A percentile compares a stretch with the other conserved stretches of the same genome.
phyloP scores from a whole-genome alignment of 1,284 basidiomycete species.

The Inonotus obliquus region DNA sequence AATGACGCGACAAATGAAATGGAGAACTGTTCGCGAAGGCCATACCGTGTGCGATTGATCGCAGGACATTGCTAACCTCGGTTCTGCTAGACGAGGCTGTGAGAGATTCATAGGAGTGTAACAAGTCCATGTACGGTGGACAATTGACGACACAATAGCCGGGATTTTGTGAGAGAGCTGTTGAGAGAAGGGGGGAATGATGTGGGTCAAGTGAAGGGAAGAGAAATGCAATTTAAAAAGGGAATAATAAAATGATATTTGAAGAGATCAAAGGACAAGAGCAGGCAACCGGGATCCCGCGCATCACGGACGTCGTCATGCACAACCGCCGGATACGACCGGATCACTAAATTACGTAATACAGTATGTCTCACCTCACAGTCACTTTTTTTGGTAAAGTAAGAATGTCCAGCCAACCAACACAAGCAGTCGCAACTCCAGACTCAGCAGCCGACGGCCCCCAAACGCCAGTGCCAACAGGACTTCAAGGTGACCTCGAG shows the following conservation, averaged over 20 bases:
- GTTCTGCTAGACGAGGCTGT: slow-evolving; percentile 38
- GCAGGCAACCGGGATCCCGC: background rate
- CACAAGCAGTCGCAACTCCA: slow-evolving; percentile 37
- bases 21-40: background rate
- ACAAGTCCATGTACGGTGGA: slow-evolving; percentile 21
- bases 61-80: slow-evolving; percentile 43
- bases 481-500: slow-evolving; percentile 67
- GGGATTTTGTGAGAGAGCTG: background rate
- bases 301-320: background rate
- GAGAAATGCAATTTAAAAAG: background rate
- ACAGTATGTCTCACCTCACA: too few relatives aligned
- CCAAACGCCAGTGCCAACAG: slow-evolving; percentile 63
- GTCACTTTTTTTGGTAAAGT: background rate
- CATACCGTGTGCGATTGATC: slow-evolving; percentile 45
- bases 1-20: slow-evolving; percentile 11
- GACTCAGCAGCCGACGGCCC: slow-evolving; percentile 64
- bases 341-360: too few relatives aligned
- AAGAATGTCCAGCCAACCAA: background rate
- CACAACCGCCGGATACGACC: background rate
- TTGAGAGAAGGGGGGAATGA: background rate
- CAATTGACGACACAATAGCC: background rate
- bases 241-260: background rate
- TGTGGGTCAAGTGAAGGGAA: background rate
- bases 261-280: background rate
- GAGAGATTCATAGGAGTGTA: slow-evolving; percentile 43